These are phyloP conservation scores for Populus tremula DNA, from an alignment of 345 rosid genomes.

Conservation along the genomic window DNA sequence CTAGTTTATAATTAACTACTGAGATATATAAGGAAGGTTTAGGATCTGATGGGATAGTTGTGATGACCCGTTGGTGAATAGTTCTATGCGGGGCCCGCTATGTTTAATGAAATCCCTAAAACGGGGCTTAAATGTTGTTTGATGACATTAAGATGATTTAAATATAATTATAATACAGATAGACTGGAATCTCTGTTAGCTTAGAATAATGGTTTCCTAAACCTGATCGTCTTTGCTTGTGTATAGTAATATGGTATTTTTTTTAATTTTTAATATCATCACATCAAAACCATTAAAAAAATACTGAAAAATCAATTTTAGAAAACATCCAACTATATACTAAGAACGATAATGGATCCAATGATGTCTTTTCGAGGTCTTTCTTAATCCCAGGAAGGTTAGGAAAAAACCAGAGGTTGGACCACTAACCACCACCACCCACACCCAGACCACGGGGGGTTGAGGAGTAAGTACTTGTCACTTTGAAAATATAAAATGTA, in stretches of 20 bases:
- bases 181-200: conserved; percentile 31
- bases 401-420: conserved; percentile 18
- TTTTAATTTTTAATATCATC: too few species aligned
- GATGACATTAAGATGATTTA: neutral
- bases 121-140: neutral
- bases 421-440: conserved; percentile 18
- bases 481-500: conserved; percentile 26
- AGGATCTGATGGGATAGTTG: neutral
- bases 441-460: conserved; percentile 21
- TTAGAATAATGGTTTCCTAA: conserved; percentile 7
- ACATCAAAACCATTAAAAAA: too few species aligned
- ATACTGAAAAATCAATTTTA: too few species aligned
- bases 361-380: conserved; percentile 28
- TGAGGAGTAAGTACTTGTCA: conserved; percentile 22
- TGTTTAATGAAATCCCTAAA: neutral
- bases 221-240: conserved; percentile 23
- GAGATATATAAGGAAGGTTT: neutral
- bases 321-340: too few species aligned
- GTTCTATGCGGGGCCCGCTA: neutral
- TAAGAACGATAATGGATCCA: conserved; percentile 31
- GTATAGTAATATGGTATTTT: too few species aligned
- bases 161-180: conserved; percentile 21
- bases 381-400: conserved; percentile 10
- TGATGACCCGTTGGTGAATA: neutral
- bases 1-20: neutral